Percentiles rank a stretch among this genome's conserved stretches.
These are phyloP conservation scores for Yamadazyma triangularis DNA, from an alignment of 1,139 yeast species.

Conservation along the genomic window DNA sequence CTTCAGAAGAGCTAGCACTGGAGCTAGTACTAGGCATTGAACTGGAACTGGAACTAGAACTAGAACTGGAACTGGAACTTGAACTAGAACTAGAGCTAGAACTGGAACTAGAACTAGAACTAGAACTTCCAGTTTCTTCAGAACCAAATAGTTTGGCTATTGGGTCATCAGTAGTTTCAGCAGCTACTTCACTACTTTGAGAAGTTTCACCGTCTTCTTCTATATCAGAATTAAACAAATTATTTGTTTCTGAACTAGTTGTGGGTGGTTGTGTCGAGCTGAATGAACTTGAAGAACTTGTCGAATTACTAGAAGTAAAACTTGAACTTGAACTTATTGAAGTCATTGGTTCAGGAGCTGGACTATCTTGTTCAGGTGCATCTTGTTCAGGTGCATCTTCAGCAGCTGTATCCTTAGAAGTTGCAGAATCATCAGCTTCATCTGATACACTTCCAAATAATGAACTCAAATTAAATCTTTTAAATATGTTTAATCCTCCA, in stretches of 20 bases:
- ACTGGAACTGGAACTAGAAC: constrained; percentile 6
- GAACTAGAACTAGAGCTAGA: constrained; percentile 12
- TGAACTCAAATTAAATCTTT: constrained; percentile 12
- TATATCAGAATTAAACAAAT: too few relatives aligned
- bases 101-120: constrained; percentile 6
- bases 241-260: background rate
- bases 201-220: background rate
- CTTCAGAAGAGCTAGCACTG: constrained; percentile 1
- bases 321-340: background rate
- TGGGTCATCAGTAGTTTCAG: constrained; percentile 9
- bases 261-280: too few relatives aligned
- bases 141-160: too few relatives aligned
- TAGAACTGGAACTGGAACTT: constrained; percentile 11
- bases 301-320: too few relatives aligned
- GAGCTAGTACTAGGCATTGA: constrained; percentile 2
- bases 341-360: background rate
- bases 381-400: constrained; percentile 2
- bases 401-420: constrained; percentile 7
- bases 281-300: too few relatives aligned
- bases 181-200: background rate
- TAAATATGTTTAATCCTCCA: constrained; percentile 7
- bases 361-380: constrained; percentile 1
- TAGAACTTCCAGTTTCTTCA: too few relatives aligned
- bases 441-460: constrained; percentile 7
- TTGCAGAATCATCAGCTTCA: constrained; percentile 2